phyloP scores from a whole-genome alignment of 78 protist species.

The Paulinella micropora region DNA sequence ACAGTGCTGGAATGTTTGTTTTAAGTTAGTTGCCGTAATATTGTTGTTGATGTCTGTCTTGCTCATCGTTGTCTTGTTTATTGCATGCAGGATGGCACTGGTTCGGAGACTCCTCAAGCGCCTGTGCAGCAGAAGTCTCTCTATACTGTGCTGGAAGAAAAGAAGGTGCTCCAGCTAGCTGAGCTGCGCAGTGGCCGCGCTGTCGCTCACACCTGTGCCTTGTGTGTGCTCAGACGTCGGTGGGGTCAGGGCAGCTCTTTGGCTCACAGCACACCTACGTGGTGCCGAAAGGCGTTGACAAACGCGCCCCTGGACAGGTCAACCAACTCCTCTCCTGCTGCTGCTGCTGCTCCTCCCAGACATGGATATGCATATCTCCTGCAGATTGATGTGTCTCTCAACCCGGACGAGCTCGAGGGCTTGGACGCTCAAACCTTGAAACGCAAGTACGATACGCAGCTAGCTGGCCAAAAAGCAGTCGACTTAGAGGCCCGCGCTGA shows the following conservation, averaged over 20 bases:
- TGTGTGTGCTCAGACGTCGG: background rate
- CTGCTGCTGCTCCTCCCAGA: background rate
- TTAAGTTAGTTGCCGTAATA: no score
- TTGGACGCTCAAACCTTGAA: slow-evolving; percentile 15
- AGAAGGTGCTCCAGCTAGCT: no score
- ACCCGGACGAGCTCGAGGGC: slow-evolving; percentile 28
- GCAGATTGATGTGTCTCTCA: slow-evolving; percentile 14
- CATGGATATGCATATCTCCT: background rate
- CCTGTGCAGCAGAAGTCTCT: background rate
- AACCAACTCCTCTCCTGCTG: background rate
- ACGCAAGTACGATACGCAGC: slow-evolving; percentile 5
- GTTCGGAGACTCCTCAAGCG: background rate
- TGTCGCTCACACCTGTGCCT: background rate
- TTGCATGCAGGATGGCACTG: slow-evolving; percentile 11
- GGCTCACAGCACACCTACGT: slow-evolving; percentile 14
- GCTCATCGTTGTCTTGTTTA: no score
- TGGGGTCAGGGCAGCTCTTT: background rate
- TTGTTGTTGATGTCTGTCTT: no score
- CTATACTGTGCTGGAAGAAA: background rate
- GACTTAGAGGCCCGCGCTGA: slow-evolving; percentile 5
- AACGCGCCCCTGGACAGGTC: background rate
- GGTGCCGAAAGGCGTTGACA: background rate
- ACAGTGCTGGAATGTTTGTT: no score
- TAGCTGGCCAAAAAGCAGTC: background rate
- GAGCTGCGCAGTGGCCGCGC: no score